A percentile compares a stretch with the other conserved stretches of the same genome.
These are phyloP conservation scores for Cornus florida DNA, from an alignment of 148 eudicot genomes.

Conservation along the genomic window DNA sequence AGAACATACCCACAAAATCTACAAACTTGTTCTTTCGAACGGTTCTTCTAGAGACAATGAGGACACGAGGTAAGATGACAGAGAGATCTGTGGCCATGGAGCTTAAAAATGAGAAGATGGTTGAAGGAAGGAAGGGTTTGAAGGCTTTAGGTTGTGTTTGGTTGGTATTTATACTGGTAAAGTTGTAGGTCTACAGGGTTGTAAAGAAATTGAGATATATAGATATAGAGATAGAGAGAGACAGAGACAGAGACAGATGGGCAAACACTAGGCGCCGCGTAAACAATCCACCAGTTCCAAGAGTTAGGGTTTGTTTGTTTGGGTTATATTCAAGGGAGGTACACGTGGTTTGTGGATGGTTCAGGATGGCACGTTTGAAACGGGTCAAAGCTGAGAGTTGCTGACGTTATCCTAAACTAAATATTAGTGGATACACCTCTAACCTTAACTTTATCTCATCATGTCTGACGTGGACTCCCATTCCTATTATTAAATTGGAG, in stretches of 20 bases:
- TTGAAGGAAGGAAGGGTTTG: neutral
- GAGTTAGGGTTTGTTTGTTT: constrained; percentile 1
- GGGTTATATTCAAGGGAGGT: neutral
- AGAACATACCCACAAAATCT: constrained; percentile 74
- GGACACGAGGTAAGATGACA: constrained; percentile 60
- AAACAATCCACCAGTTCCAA: neutral
- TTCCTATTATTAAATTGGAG: too few species aligned
- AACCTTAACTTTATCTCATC: too few species aligned
- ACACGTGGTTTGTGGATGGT: constrained; percentile 3
- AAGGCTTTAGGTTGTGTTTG: neutral
- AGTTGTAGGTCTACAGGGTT: neutral
- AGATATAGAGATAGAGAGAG: too few species aligned
- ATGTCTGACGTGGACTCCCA: too few species aligned
- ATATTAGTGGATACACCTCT: too few species aligned
- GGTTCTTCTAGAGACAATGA: constrained; percentile 74
- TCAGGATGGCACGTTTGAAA: neutral
- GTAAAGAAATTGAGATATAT: neutral
- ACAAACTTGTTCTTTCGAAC: constrained; percentile 93
- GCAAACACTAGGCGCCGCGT: constrained; percentile 9
- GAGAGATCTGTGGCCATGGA: constrained; percentile 36
- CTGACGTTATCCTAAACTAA: too few species aligned
- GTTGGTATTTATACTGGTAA: neutral
- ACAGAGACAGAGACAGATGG: neutral
- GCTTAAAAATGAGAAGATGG: neutral
- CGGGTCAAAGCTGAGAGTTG: too few species aligned